Base-by-base conservation (phyloP, 129 eudicot species). In the Glebionis coronaria region DNA sequence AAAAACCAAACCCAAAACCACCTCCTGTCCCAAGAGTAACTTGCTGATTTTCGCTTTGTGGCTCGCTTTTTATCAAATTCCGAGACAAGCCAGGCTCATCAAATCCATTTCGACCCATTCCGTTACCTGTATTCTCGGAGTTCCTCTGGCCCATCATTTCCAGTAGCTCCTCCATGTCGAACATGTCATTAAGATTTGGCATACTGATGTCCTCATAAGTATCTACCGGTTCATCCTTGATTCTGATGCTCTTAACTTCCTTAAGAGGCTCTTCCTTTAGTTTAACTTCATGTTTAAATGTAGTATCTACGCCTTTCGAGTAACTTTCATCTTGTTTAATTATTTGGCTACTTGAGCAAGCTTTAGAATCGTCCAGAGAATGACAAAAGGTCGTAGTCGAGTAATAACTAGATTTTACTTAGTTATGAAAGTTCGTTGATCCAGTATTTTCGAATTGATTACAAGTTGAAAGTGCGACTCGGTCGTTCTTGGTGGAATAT, bases 141-240 rank as follows among this genome's bases (percentile, higher is more conserved):
- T 54, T 59, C 50, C 28, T 51, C 8, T 76, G 75, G 0, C 73
- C 78, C 64, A 85, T 59, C 15, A 73, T 9, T 13, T 76, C 77
- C 21, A 92, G 78, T 13, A 93, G 67, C 67, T 88, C 92, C 11
- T 88, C 91, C 55, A 84, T 68, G 44, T 86, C 95, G 56, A 84
- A 82, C 90, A 78, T 65, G 47, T 92, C 96, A 59, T 84, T 81
- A 28, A 31, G 13, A 9, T 75, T 40, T 21, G 80, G 76, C 55
- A 54, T 38, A 40, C 42, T 53, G 0, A n/a, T 1, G 31, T 57
- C 50, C 13, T 28, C 29, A 1, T 38, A 44, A 2, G n/a, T 14
- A 12, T 63, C 70, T 1, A 16, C 47, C 1, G 46, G 42, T 73
- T 69, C 61, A 53, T 70, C 31, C 67, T 79, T 56, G 0, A 58